Evolutionary conservation across 1,139 yeast genomes (phyloP).

Genomic region (Debaryomycetaceae sp.): DNA sequence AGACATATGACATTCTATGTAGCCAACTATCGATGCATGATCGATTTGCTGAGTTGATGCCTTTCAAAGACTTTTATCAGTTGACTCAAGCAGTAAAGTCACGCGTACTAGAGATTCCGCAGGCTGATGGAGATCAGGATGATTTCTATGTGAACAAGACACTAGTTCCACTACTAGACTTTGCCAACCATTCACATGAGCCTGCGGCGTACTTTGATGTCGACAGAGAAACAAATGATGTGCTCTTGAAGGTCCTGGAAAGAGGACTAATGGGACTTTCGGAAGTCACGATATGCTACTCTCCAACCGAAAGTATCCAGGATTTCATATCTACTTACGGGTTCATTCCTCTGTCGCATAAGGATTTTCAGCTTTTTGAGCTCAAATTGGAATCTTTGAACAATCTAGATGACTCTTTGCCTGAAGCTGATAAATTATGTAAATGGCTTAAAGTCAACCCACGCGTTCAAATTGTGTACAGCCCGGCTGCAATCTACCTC

Average conservation of each 20-base stretch:
- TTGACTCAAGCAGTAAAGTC: conserved; percentile 52
- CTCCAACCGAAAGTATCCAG: conserved; percentile 43
- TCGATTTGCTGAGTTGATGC: neutral
- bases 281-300: conserved; percentile 45
- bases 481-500: conserved; percentile 13
- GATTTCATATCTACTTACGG: conserved; percentile 56
- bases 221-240: conserved; percentile 45
- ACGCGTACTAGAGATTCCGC: conserved; percentile 62
- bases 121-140: conserved; percentile 16
- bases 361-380: conserved; percentile 13
- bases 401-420: conserved; percentile 2
- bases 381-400: conserved; percentile 5
- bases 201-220: conserved; percentile 61
- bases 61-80: conserved; percentile 32
- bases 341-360: conserved; percentile 40
- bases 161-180: conserved; percentile 64
- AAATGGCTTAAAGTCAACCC: conserved; percentile 28
- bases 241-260: conserved; percentile 28
- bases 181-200: conserved; percentile 53
- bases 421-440: conserved; percentile 6
- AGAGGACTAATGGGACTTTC: conserved; percentile 16
- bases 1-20: conserved; percentile 12
- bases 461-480: conserved; percentile 13
- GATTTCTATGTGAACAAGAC: conserved; percentile 52
- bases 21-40: neutral